phyloP scores from a whole-genome alignment of 2,329 filamentous ascomycete species.

The Blumeria hordei region DNA sequence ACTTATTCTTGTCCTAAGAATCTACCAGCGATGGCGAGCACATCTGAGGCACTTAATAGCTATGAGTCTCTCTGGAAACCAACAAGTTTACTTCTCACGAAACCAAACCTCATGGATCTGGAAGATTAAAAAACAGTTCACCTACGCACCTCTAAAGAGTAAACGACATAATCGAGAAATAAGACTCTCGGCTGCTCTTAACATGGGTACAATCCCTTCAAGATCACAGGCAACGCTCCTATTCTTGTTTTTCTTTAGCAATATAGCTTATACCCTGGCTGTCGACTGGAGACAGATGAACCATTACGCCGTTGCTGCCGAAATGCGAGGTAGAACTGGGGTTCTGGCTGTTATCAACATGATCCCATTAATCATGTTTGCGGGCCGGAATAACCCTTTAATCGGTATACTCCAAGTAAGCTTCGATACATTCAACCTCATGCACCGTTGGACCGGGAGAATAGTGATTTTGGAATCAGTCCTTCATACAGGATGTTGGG shows the following conservation, averaged over 20 bases:
- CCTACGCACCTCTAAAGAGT: constrained; percentile 36
- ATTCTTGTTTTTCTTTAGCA: constrained; percentile 31
- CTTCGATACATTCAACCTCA: constrained; percentile 58
- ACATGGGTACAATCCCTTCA: constrained; percentile 38
- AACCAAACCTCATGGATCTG: constrained; percentile 36
- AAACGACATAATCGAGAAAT: constrained; percentile 47
- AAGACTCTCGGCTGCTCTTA: constrained; percentile 32
- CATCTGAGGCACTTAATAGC: constrained; percentile 33
- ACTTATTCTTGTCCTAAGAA: constrained; percentile 26
- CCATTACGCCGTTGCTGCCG: constrained; percentile 31
- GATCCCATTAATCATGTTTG: constrained; percentile 47
- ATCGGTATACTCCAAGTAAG: constrained; percentile 44
- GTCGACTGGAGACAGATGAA: constrained; percentile 35
- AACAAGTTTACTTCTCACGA: constrained; percentile 33
- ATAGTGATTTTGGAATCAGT: constrained; percentile 47
- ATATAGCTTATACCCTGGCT: constrained; percentile 35
- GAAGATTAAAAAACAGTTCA: constrained; percentile 33
- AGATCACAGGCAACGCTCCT: constrained; percentile 36
- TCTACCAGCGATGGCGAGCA: constrained; percentile 28
- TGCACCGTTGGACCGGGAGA: constrained; percentile 56
- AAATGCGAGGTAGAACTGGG: constrained; percentile 35
- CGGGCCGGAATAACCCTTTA: constrained; percentile 53
- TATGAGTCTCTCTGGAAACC: constrained; percentile 26
- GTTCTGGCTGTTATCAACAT: constrained; percentile 49
- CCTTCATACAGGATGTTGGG: constrained; percentile 49